A percentile compares a stretch with the other conserved stretches of the same genome.
Conservation (phyloP, 768 basidiomycete genomes). For the Neoboletus brunneissimus region DNA sequence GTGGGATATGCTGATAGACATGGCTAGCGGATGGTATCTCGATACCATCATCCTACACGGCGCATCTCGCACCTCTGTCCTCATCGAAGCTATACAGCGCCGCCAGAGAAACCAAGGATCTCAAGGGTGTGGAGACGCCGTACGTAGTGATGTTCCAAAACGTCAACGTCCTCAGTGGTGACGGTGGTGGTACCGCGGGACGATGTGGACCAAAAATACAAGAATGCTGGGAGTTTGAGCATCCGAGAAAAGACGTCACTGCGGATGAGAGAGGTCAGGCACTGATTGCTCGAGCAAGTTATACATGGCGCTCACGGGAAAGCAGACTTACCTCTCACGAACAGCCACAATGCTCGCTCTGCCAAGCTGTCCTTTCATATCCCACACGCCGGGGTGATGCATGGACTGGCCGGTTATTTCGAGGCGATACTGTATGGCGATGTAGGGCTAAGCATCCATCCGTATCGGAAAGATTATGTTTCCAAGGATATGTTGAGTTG, state of each 20-base stretch:
- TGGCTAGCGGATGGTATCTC: constrained; percentile 83
- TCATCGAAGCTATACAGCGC: constrained; percentile 91
- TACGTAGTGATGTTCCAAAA: constrained; percentile 99
- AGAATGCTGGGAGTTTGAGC: constrained; percentile 97
- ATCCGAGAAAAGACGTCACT: constrained; percentile 79
- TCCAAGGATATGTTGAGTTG: constrained; percentile 98
- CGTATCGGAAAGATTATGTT: constrained; percentile 76
- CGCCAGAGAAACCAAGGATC: constrained; percentile 61
- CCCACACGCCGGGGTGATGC: constrained; percentile 89
- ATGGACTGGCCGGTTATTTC: constrained; percentile 96
- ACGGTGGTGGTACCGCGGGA: constrained; percentile 57
- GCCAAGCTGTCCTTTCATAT: constrained; percentile 87
- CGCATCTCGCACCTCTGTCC: constrained; percentile 90
- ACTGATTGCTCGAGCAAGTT: neutral
- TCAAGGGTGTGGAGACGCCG: constrained; percentile 85
- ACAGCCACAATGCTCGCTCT: constrained; percentile 91
- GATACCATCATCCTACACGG: constrained; percentile 94
- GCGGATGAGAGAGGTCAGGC: constrained; percentile 65
- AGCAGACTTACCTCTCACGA: constrained; percentile 85
- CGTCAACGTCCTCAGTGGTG: constrained; percentile 82
- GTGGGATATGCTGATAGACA: constrained; percentile 9
- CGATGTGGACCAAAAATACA: constrained; percentile 83
- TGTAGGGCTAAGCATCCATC: constrained; percentile 91
- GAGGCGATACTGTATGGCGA: constrained; percentile 91
- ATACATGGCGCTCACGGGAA: constrained; percentile 8